phyloP scores from a whole-genome alignment of 345 rosid genomes.

The Rubroshorea leprosula region DNA sequence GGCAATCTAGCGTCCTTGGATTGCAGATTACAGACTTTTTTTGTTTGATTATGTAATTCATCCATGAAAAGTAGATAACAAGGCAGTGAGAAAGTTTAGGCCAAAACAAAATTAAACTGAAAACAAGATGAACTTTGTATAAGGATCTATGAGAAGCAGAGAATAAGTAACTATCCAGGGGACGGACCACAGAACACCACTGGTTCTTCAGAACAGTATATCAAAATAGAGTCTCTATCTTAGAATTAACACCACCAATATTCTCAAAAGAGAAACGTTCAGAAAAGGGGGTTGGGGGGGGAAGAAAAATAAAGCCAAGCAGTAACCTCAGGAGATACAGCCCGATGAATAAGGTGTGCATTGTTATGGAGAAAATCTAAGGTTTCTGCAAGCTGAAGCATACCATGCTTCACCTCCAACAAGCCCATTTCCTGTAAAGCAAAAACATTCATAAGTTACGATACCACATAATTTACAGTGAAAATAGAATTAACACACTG shows the following conservation, averaged over 20 bases:
- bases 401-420: slow-evolving; percentile 92
- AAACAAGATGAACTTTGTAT: too few species aligned
- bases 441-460: slow-evolving; percentile 9
- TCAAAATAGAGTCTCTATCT: too few species aligned
- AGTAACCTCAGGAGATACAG: slow-evolving; percentile 88
- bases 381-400: slow-evolving; percentile 85
- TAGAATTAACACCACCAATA: too few species aligned
- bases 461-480: background rate
- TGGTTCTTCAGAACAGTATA: too few species aligned
- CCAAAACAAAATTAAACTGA: background rate
- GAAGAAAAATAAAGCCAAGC: slow-evolving; percentile 6
- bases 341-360: slow-evolving; percentile 78
- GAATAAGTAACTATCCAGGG: too few species aligned
- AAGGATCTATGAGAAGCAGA: too few species aligned
- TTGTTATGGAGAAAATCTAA: slow-evolving; percentile 85
- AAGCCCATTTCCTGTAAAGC: slow-evolving; percentile 77
- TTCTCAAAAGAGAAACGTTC: too few species aligned
- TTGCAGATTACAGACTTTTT: background rate
- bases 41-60: background rate
- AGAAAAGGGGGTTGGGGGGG: too few species aligned
- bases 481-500: too few species aligned
- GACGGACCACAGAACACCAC: too few species aligned
- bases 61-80: background rate
- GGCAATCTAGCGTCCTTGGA: too few species aligned
- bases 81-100: background rate